These are phyloP conservation scores for Azolla pinnata DNA, from an alignment of 75 land plant genomes.

Conservation along the genomic window DNA sequence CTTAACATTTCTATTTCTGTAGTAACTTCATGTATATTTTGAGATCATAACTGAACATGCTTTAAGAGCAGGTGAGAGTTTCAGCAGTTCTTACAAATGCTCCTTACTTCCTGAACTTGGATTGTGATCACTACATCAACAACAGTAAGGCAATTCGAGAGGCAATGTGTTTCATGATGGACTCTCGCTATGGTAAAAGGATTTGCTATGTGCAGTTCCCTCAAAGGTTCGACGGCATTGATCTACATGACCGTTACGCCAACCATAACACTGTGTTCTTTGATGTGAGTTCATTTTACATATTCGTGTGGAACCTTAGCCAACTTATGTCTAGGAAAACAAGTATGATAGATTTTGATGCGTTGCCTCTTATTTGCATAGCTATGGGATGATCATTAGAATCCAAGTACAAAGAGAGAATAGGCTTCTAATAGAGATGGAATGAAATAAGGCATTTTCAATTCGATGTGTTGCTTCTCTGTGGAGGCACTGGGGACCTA, in stretches of 20 bases:
- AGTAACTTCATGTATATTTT: neutral
- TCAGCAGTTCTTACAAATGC: constrained; percentile 96
- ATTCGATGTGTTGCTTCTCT: too few relatives aligned
- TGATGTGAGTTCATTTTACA: constrained; percentile 70
- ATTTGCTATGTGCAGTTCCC: constrained; percentile 98
- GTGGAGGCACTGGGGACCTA: too few relatives aligned
- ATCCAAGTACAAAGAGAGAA: too few relatives aligned
- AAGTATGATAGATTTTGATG: too few relatives aligned
- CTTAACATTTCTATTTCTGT: neutral
- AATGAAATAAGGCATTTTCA: too few relatives aligned
- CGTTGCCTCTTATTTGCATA: too few relatives aligned
- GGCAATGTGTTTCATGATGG: constrained; percentile 94
- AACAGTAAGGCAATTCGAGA: constrained; percentile 93
- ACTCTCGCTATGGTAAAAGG: constrained; percentile 76
- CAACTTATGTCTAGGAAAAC: too few relatives aligned
- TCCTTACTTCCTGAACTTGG: constrained; percentile 78
- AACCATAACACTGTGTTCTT: constrained; percentile 97
- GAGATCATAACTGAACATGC: too few relatives aligned
- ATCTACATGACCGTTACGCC: constrained; percentile 81
- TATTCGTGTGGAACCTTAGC: too few relatives aligned
- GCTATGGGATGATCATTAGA: too few relatives aligned
- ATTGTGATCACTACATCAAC: constrained; percentile 99
- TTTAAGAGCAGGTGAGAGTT: constrained; percentile 96
- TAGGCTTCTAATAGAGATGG: too few relatives aligned
- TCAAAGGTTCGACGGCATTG: constrained; percentile 94